Evolutionary conservation across 768 basidiomycete genomes (phyloP), one percentile per base, ranked within the genome.

Genomic region (Tricholoma flavovirens): DNA sequence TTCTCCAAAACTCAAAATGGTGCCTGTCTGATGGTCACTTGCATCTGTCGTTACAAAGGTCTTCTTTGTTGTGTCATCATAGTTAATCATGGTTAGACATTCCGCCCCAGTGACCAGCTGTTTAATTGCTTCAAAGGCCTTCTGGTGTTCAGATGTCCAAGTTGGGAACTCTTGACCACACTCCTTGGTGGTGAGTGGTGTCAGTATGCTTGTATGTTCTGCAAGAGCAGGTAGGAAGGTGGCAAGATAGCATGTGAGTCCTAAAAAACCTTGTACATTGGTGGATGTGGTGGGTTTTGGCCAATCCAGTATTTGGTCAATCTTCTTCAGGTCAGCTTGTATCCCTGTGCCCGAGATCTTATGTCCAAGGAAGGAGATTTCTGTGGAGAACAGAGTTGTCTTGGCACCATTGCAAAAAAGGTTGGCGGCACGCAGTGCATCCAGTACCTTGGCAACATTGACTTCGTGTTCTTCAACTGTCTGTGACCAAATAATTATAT

Each of bases 11-110:
- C 58, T 60, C 10, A 72, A 56, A 2, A 67, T 56, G 0, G 65
- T 67, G 19, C 70, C 69, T 6, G 63, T 64, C 5, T 61, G 45
- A 12, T 24, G 45, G 29, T 68, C 60, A 38, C 62, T 66, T 0
- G 69, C 67, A 54, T 71, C 66, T 1, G 59, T 62, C 3, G 66
- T 67, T 6, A 71, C 63, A 50, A 69, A 71, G 21, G 71, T 70
- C 5, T 58, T 45, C 54, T 68, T 68, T 2, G 58, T 22, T 3
- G 43, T 17, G 29, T 51, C 36, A 6, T 51, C 17, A 49, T 73
- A 66, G 54, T 73, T 62, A 33, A 73, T 72, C 0, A 60, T 59
- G 0, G 64, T 72, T 0, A 72, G 64, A 48, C 67, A 71, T 3
- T 49, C 53, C 0, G 55, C 49, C 9, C 66, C 56, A 0, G 59